Percentiles rank a stretch among this genome's conserved stretches.
These are phyloP conservation scores for Tremella yokohamensis DNA, from an alignment of 768 basidiomycete genomes.

Conservation along the genomic window DNA sequence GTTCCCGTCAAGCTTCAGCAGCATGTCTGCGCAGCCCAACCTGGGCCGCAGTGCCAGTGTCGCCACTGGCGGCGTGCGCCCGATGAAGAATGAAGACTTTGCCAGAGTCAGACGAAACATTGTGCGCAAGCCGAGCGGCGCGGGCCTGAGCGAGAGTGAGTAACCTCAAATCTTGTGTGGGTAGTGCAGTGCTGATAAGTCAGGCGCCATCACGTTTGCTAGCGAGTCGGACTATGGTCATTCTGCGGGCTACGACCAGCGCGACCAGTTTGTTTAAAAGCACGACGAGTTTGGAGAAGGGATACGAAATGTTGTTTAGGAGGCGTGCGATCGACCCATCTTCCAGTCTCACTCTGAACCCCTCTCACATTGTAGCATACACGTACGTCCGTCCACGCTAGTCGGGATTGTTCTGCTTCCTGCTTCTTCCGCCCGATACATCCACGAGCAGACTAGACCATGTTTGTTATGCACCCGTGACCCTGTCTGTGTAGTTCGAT, in stretches of 20 bases:
- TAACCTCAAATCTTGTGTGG: neutral
- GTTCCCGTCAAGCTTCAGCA: constrained; percentile 77
- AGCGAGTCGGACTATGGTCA: constrained; percentile 4
- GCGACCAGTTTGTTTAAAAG: too few species aligned
- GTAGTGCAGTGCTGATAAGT: neutral
- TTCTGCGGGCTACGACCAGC: neutral
- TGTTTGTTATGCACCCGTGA: too few species aligned
- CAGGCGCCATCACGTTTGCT: constrained; percentile 47
- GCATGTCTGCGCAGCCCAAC: constrained; percentile 64
- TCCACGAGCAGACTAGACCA: too few species aligned
- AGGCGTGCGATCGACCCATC: too few species aligned
- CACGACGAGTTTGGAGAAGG: too few species aligned
- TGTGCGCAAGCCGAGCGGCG: constrained; percentile 31
- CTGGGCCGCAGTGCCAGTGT: constrained; percentile 51
- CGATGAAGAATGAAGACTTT: constrained; percentile 9
- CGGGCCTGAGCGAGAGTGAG: constrained; percentile 47
- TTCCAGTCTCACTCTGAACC: too few species aligned
- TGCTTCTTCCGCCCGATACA: too few species aligned
- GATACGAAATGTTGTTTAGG: too few species aligned
- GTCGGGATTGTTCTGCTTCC: too few species aligned
- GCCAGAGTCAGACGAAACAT: constrained; percentile 15
- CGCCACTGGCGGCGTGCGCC: constrained; percentile 22
- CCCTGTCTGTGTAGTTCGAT: too few species aligned
- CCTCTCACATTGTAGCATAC: too few species aligned
- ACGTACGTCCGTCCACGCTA: too few species aligned